Percentiles rank a stretch among this genome's conserved stretches.
Conservation (phyloP, 2,329 filamentous ascomycete species). For the Biscogniauxia mediterranea region DNA sequence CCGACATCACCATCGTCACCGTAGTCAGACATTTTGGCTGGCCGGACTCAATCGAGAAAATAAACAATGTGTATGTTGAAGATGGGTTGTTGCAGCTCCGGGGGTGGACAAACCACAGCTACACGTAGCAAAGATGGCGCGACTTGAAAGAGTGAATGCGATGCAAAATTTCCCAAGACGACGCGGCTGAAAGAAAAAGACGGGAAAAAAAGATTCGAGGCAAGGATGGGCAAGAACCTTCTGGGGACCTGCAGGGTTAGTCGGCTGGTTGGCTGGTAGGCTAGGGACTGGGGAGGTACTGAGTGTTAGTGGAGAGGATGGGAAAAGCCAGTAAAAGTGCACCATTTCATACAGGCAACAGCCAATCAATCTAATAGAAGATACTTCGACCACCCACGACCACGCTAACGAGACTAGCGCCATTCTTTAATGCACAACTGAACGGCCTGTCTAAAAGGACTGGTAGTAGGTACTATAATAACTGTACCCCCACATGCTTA, state of each 20-base stretch:
- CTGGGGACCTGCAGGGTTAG: background rate
- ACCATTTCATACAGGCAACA: no score
- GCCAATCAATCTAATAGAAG: no score
- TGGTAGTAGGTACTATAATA: no score
- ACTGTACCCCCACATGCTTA: no score
- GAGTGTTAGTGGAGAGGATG: no score
- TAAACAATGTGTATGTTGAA: constrained; percentile 1
- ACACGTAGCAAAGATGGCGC: background rate
- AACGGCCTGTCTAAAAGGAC: no score
- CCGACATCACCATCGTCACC: constrained; percentile 31
- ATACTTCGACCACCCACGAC: background rate
- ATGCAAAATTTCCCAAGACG: constrained; percentile 24
- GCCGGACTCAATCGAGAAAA: constrained; percentile 1
- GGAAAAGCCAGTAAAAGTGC: no score
- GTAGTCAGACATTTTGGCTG: constrained; percentile 32
- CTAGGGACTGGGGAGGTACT: background rate
- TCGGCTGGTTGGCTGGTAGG: no score
- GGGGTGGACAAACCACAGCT: constrained; percentile 14
- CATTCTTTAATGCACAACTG: background rate
- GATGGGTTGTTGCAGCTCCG: constrained; percentile 10
- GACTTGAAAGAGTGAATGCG: constrained; percentile 15
- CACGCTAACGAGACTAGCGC: background rate
- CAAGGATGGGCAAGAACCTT: background rate
- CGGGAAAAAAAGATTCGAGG: constrained; percentile 14
- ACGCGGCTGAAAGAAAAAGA: constrained; percentile 18